Base-by-base conservation (phyloP, 1,284 basidiomycete genomes). In the Phellopilus nigrolimitatus region DNA sequence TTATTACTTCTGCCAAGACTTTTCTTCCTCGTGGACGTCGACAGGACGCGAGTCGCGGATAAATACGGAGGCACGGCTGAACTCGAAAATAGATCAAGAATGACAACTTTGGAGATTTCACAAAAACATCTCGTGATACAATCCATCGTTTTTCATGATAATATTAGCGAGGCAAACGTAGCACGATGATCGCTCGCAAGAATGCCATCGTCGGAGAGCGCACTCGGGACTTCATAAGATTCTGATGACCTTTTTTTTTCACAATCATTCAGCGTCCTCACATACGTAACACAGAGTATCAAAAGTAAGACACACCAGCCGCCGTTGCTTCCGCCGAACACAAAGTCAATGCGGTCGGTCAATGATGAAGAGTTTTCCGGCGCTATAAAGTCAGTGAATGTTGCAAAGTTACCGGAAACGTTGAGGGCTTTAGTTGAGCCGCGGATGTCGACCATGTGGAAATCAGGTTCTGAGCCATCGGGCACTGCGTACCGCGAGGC, bases 141-240 rank as follows among this genome's bases (percentile, higher is more conserved):
- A 33, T 12, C 31, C 31, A 2, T 2, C n/a, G n/a, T n/a, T n/a
- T n/a, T n/a, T n/a, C n/a, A n/a, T 37, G n/a, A 37, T 37, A 37
- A 17, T 17, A 15, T 8, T 3, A 37, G 2, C 34, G 34, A 15
- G 12, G 66, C 68, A 54, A 76, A 74, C 4, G 79, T 75, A 4
- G 76, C 78, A 1, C 77, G 70, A 60, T 81, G 78, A 57, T 81
- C 79, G 54, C 78, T 80, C 5, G 71, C 71, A 36, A 79, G 66
- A n/a, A 76, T 60, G 1, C 79, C 79, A 56, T 80, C 78, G 53
- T 80, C 78, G 3, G 71, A 68, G 27, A 75, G 62, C 0, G 71
- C 67, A 2, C 68, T 66, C 10, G 65, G 71, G 9, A 78, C 73
- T 40, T 68, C 68, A 55, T 75, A 75, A 5, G 60, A 59, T 25